Evolutionary conservation across 495 filamentous ascomycete species (phyloP).

Genomic region (Schizothecium vesticola): DNA sequence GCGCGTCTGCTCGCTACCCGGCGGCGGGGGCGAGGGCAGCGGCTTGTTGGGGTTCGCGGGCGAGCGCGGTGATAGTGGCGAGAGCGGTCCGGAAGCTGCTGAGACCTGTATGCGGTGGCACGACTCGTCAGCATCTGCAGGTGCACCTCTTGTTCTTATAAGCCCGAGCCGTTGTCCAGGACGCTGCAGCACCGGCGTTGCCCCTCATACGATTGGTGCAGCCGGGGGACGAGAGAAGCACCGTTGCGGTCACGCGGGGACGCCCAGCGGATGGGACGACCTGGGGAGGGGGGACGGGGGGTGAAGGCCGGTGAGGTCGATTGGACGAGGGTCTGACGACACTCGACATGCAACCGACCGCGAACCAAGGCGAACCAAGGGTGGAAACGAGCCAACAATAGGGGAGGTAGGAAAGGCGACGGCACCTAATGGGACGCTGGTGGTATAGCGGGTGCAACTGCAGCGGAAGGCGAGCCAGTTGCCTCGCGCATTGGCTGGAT

Average conservation of each 20-base stretch:
- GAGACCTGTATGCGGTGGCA: slow-evolving; percentile 16
- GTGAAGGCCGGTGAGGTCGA: slow-evolving; percentile 1
- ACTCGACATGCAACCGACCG: slow-evolving; percentile 7
- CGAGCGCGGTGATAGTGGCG: slow-evolving; percentile 28
- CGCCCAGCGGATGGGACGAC: not conserved
- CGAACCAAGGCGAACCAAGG: not conserved
- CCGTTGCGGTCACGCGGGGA: slow-evolving; percentile 4
- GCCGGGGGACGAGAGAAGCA: not conserved
- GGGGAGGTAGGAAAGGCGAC: not conserved
- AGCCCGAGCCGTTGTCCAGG: not conserved
- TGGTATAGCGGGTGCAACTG: not conserved
- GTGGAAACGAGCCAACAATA: not conserved
- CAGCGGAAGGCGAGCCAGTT: not conserved
- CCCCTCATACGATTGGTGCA: slow-evolving; percentile 11
- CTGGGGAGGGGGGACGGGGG: not conserved
- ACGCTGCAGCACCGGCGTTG: not conserved
- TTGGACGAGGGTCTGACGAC: slow-evolving; percentile 22
- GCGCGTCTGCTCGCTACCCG: slow-evolving; percentile 38
- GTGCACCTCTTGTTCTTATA: not conserved
- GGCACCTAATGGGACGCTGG: not conserved
- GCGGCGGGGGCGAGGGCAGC: slow-evolving; percentile 46
- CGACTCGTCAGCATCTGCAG: slow-evolving; percentile 19
- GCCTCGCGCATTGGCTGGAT: not conserved
- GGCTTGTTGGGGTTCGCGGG: slow-evolving; percentile 47
- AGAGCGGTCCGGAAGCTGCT: slow-evolving; percentile 25